Evolutionary conservation across 306 rosid genomes (phyloP).

Genomic region (Lithocarpus polystachyus): DNA sequence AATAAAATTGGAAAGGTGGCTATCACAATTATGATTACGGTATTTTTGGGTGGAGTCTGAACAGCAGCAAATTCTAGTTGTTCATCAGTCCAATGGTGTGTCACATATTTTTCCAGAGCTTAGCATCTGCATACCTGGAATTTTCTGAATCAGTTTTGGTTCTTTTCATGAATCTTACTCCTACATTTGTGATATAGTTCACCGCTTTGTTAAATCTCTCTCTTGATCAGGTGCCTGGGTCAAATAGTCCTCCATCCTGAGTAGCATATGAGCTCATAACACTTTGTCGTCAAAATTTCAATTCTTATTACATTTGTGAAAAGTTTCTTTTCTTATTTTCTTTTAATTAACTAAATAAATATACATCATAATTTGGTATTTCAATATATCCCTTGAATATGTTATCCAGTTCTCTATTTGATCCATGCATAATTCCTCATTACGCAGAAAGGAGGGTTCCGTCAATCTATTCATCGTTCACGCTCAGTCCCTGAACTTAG

Average conservation of each 20-base stretch:
- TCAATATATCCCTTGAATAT: not conserved
- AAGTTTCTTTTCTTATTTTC: not conserved
- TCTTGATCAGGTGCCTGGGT: not conserved
- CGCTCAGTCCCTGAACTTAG: slow-evolving; percentile 40
- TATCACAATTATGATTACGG: not conserved
- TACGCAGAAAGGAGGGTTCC: slow-evolving; percentile 48
- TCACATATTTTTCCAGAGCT: not conserved
- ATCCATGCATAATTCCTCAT: slow-evolving; percentile 10
- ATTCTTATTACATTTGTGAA: not conserved
- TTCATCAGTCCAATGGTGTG: not conserved
- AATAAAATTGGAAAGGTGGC: not conserved
- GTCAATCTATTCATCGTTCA: slow-evolving; percentile 43
- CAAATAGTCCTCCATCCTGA: not conserved
- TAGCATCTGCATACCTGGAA: not conserved
- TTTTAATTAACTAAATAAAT: slow-evolving; percentile 1
- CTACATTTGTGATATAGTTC: not conserved
- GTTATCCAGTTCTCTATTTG: slow-evolving; percentile 7
- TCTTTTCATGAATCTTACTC: not conserved
- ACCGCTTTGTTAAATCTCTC: not conserved
- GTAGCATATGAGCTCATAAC: not conserved
- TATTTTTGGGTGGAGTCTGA: not conserved
- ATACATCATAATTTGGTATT: not conserved
- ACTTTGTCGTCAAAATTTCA: not conserved
- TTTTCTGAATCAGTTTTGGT: not conserved
- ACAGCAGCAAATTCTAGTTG: not conserved